These are phyloP conservation scores for Chionographis japonica DNA, from an alignment of 106 monocot genomes.

Conservation along the genomic window DNA sequence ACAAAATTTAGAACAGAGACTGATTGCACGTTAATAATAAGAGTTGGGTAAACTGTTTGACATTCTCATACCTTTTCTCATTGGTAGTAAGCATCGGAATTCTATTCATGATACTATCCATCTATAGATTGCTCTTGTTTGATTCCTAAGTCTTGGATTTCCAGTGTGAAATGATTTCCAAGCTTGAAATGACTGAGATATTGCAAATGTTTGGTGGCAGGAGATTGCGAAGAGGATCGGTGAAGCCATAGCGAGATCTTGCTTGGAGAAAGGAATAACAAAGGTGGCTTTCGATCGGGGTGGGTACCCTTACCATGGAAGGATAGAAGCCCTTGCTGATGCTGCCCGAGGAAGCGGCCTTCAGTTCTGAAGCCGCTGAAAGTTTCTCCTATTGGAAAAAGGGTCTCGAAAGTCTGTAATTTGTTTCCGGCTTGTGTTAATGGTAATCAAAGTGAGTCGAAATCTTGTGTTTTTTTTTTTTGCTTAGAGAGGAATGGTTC, in stretches of 20 bases:
- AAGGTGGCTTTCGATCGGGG: constrained; percentile 90
- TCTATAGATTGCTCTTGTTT: not conserved
- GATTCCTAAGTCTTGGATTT: not conserved
- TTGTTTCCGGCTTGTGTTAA: too few relatives aligned
- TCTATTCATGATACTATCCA: too few relatives aligned
- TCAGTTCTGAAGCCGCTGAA: constrained; percentile 43
- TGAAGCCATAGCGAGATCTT: constrained; percentile 87
- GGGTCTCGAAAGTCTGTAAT: too few relatives aligned
- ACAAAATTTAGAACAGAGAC: too few relatives aligned
- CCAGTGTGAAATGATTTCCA: not conserved
- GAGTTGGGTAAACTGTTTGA: too few relatives aligned
- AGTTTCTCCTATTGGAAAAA: too few relatives aligned
- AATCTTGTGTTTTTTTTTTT: too few relatives aligned
- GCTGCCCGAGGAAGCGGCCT: constrained; percentile 86
- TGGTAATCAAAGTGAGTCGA: too few relatives aligned
- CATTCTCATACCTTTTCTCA: too few relatives aligned
- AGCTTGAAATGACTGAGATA: not conserved
- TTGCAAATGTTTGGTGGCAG: constrained; percentile 22
- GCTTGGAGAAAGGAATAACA: constrained; percentile 87
- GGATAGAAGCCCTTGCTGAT: constrained; percentile 81
- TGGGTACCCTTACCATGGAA: constrained; percentile 85
- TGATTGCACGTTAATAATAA: too few relatives aligned
- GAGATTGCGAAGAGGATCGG: constrained; percentile 91
- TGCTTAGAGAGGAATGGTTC: too few relatives aligned
- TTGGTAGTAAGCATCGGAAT: too few relatives aligned